phyloP scores from a whole-genome alignment of 148 eudicot species.

The Cornus florida region DNA sequence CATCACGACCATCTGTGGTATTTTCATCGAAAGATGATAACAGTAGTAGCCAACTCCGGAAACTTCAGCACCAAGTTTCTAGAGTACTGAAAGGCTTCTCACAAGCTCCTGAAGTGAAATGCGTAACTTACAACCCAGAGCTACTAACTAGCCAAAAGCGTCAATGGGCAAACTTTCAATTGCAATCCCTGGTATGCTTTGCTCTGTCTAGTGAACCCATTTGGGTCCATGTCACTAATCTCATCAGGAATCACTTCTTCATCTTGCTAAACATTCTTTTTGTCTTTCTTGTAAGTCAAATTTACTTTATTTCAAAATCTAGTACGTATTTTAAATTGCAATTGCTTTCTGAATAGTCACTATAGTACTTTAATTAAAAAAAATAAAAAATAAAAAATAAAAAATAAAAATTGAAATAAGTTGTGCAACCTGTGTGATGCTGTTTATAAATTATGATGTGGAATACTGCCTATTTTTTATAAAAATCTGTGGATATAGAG shows the following conservation, averaged over 20 bases:
- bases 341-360: too few species aligned
- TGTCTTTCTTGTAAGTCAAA: not conserved
- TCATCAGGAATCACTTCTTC: not conserved
- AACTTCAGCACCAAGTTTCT: constrained; percentile 66
- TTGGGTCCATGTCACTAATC: not conserved
- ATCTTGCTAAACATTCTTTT: not conserved
- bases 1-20: constrained; percentile 82
- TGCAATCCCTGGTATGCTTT: constrained; percentile 52
- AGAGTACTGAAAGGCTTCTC: constrained; percentile 82
- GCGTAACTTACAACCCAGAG: constrained; percentile 78
- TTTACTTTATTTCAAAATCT: too few species aligned
- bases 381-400: too few species aligned
- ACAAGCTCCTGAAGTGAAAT: constrained; percentile 62
- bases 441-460: not conserved
- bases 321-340: too few species aligned
- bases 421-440: not conserved
- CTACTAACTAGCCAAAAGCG: constrained; percentile 94
- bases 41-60: constrained; percentile 61
- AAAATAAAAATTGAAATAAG: not conserved
- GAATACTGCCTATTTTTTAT: not conserved
- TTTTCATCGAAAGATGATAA: constrained; percentile 71
- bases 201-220: constrained; percentile 13
- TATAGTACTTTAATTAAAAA: too few species aligned
- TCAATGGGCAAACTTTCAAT: constrained; percentile 94
- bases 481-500: not conserved